Conservation (phyloP, 208 protist species). For the Strigomonas galati region DNA sequence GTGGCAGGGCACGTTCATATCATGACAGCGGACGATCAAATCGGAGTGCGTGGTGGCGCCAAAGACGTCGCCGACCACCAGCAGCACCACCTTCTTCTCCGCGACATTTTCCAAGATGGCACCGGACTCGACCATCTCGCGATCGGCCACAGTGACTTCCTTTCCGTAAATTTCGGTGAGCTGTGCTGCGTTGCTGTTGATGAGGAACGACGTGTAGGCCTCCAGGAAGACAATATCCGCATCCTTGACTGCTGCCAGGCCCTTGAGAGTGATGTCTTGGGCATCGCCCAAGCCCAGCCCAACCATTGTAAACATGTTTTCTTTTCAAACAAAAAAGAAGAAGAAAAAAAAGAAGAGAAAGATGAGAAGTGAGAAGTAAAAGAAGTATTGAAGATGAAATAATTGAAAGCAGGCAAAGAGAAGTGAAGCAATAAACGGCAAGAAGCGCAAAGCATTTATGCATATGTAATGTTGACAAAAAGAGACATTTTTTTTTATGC, state of each 20-base stretch:
- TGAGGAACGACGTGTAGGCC: conserved; percentile 98
- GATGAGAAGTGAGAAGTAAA: conserved; percentile 3
- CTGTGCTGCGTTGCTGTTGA: conserved; percentile 65
- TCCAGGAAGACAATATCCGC: conserved; percentile 97
- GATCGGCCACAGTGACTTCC: conserved; percentile 91
- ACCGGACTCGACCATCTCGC: conserved; percentile 95
- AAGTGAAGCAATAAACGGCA: background rate
- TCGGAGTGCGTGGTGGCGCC: conserved; percentile 99
- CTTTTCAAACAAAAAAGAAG: conserved; percentile 7
- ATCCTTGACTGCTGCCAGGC: conserved; percentile 92
- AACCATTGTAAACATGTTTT: conserved; percentile 90
- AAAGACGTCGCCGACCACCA: conserved; percentile 99
- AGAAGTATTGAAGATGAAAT: background rate
- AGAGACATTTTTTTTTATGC: no score
- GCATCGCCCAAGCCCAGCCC: conserved; percentile 98
- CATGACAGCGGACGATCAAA: conserved; percentile 93
- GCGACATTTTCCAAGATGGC: conserved; percentile 89
- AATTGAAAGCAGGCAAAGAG: background rate
- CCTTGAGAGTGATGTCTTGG: conserved; percentile 98
- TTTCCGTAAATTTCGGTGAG: conserved; percentile 90
- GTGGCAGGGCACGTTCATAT: conserved; percentile 75
- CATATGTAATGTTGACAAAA: no score
- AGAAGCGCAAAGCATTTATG: no score
- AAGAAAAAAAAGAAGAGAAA: background rate
- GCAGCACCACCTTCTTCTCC: conserved; percentile 92